These are phyloP conservation scores for Cyathus olla DNA, from an alignment of 1,284 basidiomycete genomes.

Conservation along the genomic window DNA sequence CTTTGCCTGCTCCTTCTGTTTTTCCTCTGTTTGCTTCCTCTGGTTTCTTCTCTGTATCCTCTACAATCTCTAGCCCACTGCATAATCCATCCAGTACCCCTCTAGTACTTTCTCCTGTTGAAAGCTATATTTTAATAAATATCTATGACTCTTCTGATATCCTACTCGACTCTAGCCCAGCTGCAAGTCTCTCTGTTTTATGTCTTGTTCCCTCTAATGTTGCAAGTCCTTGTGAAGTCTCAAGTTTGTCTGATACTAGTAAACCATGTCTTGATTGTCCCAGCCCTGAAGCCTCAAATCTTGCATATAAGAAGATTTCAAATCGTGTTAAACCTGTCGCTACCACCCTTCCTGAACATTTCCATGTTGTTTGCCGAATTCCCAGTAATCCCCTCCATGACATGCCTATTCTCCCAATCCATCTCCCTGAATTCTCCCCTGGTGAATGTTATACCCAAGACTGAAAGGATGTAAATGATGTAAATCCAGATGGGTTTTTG, in stretches of 20 bases:
- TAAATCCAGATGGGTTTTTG: constrained; percentile 17
- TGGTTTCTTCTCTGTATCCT: background rate
- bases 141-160: no score
- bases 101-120: background rate
- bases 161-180: no score
- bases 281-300: background rate
- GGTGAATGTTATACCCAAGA: background rate
- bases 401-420: background rate
- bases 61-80: background rate
- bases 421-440: background rate
- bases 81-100: background rate
- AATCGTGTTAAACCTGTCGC: background rate
- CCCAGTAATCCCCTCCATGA: background rate
- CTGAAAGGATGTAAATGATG: constrained; percentile 14
- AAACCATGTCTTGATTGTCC: background rate
- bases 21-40: no score
- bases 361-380: background rate
- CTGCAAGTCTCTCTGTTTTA: background rate
- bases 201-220: no score
- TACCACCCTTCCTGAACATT: constrained; percentile 1
- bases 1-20: no score
- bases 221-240: no score
- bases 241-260: background rate
- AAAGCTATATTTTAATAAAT: no score
- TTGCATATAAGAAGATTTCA: background rate